These are phyloP conservation scores for Cucumis sativus DNA, from an alignment of 306 rosid species.

Conservation along the genomic window Cucumber_9930_V3 NC_026657.2:27559501-27560000, in stretches of 20 bases:
- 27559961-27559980: constrained; percentile 1
- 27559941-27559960: background rate
- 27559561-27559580: background rate
- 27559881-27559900: background rate
- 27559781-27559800: background rate
- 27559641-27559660: background rate
- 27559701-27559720: background rate
- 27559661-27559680: background rate
- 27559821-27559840: background rate
- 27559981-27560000: background rate
- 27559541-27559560: background rate
- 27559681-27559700: background rate
- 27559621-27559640: background rate
- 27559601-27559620: background rate
- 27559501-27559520: background rate
- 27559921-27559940: background rate
- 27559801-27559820: background rate
- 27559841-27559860: background rate
- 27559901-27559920: background rate
- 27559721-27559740: background rate
- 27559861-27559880: background rate
- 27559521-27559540: background rate
- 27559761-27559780: background rate
- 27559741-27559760: background rate
- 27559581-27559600: background rate